Evolutionary conservation across 768 basidiomycete species (phyloP), one percentile per base, ranked within the genome.

Genomic region (Leccinum olivaceopallidum): DNA sequence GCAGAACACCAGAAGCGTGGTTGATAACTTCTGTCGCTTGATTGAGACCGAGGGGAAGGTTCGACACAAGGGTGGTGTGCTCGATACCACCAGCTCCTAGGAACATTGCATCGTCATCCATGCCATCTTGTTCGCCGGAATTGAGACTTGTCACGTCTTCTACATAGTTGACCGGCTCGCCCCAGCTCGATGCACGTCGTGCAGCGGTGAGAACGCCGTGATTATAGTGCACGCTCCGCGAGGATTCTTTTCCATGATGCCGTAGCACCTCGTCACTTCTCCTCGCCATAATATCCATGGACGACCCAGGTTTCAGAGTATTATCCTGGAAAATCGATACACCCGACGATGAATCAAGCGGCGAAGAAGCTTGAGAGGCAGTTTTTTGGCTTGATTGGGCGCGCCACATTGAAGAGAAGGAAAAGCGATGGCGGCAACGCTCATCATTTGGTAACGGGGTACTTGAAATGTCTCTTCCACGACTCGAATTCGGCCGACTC

Each of bases 161-260:
- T 66, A 75, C 56, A 64, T 73, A 70, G 68, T 69, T 79, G 64
- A 74, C 77, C 16, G 78, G 70, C 12, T 77, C 85, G 0, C 84
- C 86, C 87, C 86, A 88, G 66, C 86, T 87, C 54, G 86, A 85
- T 10, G 87, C 87, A 6, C 87, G 78, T 60, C 83, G 78, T 28
- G 82, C 84, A 34, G 80, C 78, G 13, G 77, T 77, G 47, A 80
- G 67, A 55, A 60, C 54, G 7, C 76, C 71, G 48, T 68, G 62
- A 56, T 65, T 58, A 32, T 71, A 70, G 61, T 69, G 67, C 50
- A 65, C 56, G 22, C 69, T 70, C 24, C 60, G 73, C 18, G 55
- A 63, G 4, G 56, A 72, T 32, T 67, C 74, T 48, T 66, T 69
- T 49, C 67, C 71, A n/a, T 62, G 69, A 14, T 71, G 71, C 48